Base-by-base conservation (phyloP, 495 filamentous ascomycete species). In the Lasiosphaeriaceae sp. region DNA sequence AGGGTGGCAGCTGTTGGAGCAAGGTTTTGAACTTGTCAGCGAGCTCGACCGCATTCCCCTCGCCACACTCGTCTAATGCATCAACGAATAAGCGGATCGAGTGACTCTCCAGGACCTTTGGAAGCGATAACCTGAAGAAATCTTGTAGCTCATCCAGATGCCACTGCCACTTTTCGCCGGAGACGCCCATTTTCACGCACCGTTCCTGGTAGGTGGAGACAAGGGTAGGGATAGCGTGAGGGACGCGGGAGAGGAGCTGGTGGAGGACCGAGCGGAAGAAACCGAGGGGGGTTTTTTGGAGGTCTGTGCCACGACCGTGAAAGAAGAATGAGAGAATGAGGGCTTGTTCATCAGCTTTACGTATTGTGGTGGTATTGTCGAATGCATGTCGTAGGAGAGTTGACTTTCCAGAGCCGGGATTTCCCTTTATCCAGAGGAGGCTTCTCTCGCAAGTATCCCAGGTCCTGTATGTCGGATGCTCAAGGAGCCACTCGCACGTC, bases 401-500 rank as follows among this genome's bases (percentile, higher is more conserved):
- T 1, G 75, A 78, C 63, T 81, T 80, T 0, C 77, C 77, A 14
- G 71, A 67, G 16, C 76, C 76, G 8, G 77, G 75, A 54, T 78
- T 80, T n/a, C 19, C 77, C 48, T 73, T 71, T 24, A 79, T 70
- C 77, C 76, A 80, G 11, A 79, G 64, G 16, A 79, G 55, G 11
- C 70, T 69, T 39, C 59, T 62, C 2, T 57, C 49, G 23, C 39
- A 21, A 41, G 64, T 50, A 31, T 58, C 41, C 76, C 75, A 79
- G 16, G 26, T 60, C 39, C 47, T 61, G 47, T 70, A 79, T 21
- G 48, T 55, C 4, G 50, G 11, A 17, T 71, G 63, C 45, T 49
- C 9, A 14, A 71, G 60, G 11, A 79, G 39, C 73, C 73, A 77
- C 47, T 60, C 46, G 59, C 70, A 76, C 20, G 74, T 73, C 37